Evolutionary conservation across 768 basidiomycete species (phyloP), one percentile per base, ranked within the genome.

Genomic region (Lactarius indigo): DNA sequence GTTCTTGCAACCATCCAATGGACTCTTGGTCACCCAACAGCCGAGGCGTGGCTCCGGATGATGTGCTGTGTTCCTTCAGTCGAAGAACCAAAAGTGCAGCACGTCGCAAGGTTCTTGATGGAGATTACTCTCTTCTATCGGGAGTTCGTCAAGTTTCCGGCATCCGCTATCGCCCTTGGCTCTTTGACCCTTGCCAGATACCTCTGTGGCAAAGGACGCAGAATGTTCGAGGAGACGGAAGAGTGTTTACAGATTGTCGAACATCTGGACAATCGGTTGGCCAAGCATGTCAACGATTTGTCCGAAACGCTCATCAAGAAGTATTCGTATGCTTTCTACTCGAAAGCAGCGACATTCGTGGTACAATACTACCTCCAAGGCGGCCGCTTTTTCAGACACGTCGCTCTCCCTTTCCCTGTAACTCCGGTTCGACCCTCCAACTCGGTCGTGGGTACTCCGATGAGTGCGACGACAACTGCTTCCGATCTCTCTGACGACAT

Each of bases 71-170:
- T 86, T 61, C 83, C 89, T 39, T 82, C 79, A 74, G 75, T 86
- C 68, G 97, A 98, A 76, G 94, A 96, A 64, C 81, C 88, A 60
- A 92, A 91, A 78, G 92, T 96, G 6, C 94, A 97, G 74, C 91
- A 97, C 74, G 90, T 98, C 69, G 94, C 97, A 3, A 88, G 97
- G 58, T 99, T 98, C 82, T 78, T 98, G 76, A 99, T 99, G 97
- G 97, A 99, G 78, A 94, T 98, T 74, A 98, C 97, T 35, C 86
- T 99, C 60, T 98, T 98, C 82, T 91, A 98, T 78, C 89, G 94
- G 65, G 97, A 98, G 75, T 98, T 96, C 77, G 83, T 97, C 78
- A 87, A 87, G 73, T 91, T 87, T 75, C 80, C 87, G 9, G 88
- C 96, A 2, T 96, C 92, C 1, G 85, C 91, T 50, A 90, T 98